Evolutionary conservation across 2,329 filamentous ascomycete genomes (phyloP), one percentile per base, ranked within the genome.

Genomic region (Fusarium lyarnte): DNA sequence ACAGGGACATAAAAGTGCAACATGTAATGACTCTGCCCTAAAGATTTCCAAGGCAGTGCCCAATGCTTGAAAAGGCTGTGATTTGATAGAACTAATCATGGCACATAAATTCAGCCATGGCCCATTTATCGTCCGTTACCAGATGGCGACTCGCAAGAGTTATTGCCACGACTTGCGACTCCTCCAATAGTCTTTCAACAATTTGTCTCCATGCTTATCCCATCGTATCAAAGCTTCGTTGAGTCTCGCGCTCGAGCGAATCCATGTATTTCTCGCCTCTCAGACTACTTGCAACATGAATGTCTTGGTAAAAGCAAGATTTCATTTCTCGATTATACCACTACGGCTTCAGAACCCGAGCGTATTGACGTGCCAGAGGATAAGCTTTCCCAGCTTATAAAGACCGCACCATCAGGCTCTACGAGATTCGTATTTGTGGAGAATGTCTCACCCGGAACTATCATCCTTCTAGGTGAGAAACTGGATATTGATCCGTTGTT

Each of bases 241-340:
- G 46, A 31, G 3, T 35, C 3, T 19, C 46, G 46, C 9, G 46
- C n/a, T 35, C 46, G 16, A 14, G 16, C 29, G 8, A 49, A 35
- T 1, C 29, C 46, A 5, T 49, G 46, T 2, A 5, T 49, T 7
- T 49, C 29, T 2, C 29, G 29, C 0, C 29, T 49, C 2, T 23
- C n/a, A 19, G 2, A 35, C 0, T 51, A 33, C 12, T 4, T 51
- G 0, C 29, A 25, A 2, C 47, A 51, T 10, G 31, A 10, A 1
- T 21, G n/a, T 35, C 0, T 21, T 0, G 47, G n/a, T 1, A 0
- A 33, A 35, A 51, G 16, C 12, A 35, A 51, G n/a, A 3, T 35
- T 13, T 19, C 31, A 5, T 51, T 21, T 0, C n/a, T 51, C 1
- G 47, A 51, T 6, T 51, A 51, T 1, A 35, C 16, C n/a, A 47